These are phyloP conservation scores for Mortierella sp. DNA, from an alignment of 371 early-diverging fungal species.

Conservation along the genomic window DNA sequence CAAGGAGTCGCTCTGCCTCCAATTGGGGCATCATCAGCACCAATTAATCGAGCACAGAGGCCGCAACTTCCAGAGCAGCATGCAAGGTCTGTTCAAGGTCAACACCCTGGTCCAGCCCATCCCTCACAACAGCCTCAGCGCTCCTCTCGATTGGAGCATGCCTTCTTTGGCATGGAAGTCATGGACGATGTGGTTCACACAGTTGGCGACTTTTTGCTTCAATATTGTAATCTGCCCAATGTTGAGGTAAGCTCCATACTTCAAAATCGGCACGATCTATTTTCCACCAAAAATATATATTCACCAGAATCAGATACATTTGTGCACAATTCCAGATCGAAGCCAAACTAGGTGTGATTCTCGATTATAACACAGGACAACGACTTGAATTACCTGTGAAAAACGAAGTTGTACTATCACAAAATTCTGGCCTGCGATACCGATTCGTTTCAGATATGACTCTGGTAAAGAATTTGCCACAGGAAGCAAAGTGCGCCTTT, in stretches of 20 bases:
- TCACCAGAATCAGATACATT: not conserved
- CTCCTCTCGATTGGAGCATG: constrained; percentile 11
- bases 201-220: constrained; percentile 71
- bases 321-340: constrained; percentile 76
- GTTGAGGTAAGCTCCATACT: constrained; percentile 67
- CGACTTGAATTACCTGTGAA: constrained; percentile 72
- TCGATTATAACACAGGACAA: constrained; percentile 70
- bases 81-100: not conserved
- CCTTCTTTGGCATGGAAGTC: constrained; percentile 63
- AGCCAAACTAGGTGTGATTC: constrained; percentile 82
- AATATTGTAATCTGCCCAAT: constrained; percentile 65
- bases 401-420: constrained; percentile 64
- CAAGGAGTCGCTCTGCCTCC: not conserved
- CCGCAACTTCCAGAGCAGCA: constrained; percentile 16
- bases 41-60: constrained; percentile 1
- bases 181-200: constrained; percentile 73
- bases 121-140: constrained; percentile 15
- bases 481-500: not conserved
- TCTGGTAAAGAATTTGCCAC: constrained; percentile 31
- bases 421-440: constrained; percentile 36
- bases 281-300: not conserved
- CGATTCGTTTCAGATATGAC: constrained; percentile 82
- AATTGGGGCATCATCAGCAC: not conserved
- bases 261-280: not conserved
- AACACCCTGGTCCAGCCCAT: constrained; percentile 3